Base-by-base conservation (phyloP, 202 grass and related monocot species). In the Panicum virgatum region DNA sequence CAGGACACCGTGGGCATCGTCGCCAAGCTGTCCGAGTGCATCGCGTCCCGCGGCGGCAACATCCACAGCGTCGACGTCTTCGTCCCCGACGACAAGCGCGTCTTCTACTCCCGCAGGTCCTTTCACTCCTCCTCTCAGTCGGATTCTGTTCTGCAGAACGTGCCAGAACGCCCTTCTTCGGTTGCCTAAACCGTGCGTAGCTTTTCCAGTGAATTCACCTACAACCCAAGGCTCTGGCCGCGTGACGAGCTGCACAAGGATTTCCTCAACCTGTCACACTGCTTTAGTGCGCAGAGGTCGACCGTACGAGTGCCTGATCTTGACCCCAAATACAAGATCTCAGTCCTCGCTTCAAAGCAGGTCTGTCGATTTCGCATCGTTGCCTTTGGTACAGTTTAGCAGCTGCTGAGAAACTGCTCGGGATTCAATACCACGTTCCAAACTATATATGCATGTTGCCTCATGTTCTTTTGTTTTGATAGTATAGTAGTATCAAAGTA, bases 21-120 rank as follows among this genome's bases (percentile, higher is more conserved):
- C 9, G 88, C 92, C 3, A 94, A 84, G 77, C 79, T 98, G 22
- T 93, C 92, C 8, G 92, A 98, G 47, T 90, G 92, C 85, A 98
- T 95, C 78, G 88, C 96, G 62, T 93, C 92, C 20, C 83, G 85
- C 61, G 96, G 96, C 68, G 96, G 90, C 47, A 98, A 91, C 86
- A 98, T 98, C 77, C 90, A 91, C 84, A 88, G 86, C 80, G 88
- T 98, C 65, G 92, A 98, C 83, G 96, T 98, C 73, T 98, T 98
- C 77, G 92, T 98, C 34, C 96, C 96, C 46, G 86, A 88, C 37
- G 66, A 95, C 52, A 87, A 81, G 63, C 89, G 84, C 66, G 30
- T 89, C 38, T 98, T 95, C 73, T 98, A 98, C 83, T 91, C 92
- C 50, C 90, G 92, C 72, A 93, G 92, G 92, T 86, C 19, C n/a